Base-by-base conservation (phyloP, 768 basidiomycete species). In the Calocera viscosa region DNA sequence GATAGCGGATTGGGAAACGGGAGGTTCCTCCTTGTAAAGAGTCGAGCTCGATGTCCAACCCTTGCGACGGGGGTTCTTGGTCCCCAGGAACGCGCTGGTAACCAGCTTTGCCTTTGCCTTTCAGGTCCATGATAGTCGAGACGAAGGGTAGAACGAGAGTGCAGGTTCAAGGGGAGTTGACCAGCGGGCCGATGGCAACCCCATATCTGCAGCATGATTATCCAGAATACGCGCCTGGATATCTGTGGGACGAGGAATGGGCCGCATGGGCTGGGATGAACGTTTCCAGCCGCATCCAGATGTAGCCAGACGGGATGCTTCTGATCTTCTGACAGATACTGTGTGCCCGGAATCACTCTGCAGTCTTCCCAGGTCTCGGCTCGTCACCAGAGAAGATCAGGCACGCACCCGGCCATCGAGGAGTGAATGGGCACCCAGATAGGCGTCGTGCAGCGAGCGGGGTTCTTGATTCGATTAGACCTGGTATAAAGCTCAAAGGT, bases 101-200 rank as follows among this genome's bases (percentile, higher is more conserved):
- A 10, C 53, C 26, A 28, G 53, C 53, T 32, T 60, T 60, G 53
- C 53, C 53, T 60, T 60, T 60, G 53, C 53, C 53, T 60, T 60
- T 60, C 14, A 26, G 30, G 30, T 60, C 53, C 53, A 60, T 60
- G 14, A 26, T 16, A 49, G 14, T 60, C 5, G 24, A 60, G 53
- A 22, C 30, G 53, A 60, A 10, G 30, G 11, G 14, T 5, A 19
- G 16, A 24, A 30, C 16, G 30, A 60, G 53, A 60, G 19, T 3
- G 19, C 43, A 47, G 43, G 7, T 5, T 19, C 8, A 5, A 47
- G 43, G 24, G 19, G 43, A 19, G 43, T 47, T 19, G 43, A 47
- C 19, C 16, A 17, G 43, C 53, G 26, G 7, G 53, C 53, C 14
- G 35, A 38, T 14, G 35, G 35, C 35, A 38, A 38, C 35, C 35